These are phyloP conservation scores for Citrullus mucosospermus DNA, from an alignment of 306 rosid species.

Conservation along the genomic window DNA sequence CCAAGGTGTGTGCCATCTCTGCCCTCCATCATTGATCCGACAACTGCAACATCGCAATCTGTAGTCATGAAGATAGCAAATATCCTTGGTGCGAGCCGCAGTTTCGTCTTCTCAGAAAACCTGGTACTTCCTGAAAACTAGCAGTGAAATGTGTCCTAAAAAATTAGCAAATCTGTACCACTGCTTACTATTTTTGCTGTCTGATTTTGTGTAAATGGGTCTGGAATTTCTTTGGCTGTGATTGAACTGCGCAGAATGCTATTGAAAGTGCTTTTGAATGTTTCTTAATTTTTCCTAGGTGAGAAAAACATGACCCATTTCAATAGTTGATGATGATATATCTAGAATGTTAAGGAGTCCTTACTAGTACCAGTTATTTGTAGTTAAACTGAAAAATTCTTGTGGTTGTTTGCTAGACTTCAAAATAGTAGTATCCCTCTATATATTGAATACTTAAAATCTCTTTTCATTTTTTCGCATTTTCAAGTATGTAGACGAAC, in stretches of 20 bases:
- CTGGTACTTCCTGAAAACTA: conserved; percentile 24
- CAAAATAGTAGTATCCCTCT: neutral
- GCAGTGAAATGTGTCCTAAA: conserved; percentile 2
- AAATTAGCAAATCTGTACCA: neutral
- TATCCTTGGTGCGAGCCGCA: conserved; percentile 43
- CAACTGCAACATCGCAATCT: conserved; percentile 22
- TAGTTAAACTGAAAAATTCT: neutral
- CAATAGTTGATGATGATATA: neutral
- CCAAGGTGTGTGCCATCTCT: conserved; percentile 68
- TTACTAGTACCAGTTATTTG: neutral
- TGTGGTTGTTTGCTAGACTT: neutral
- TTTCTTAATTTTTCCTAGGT: neutral
- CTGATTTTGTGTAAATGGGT: neutral
- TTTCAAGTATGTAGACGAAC: too few species aligned
- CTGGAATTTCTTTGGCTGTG: neutral
- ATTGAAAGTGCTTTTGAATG: neutral
- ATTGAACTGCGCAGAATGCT: neutral
- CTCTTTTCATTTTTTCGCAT: too few species aligned
- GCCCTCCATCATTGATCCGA: conserved; percentile 33
- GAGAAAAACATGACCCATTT: neutral
- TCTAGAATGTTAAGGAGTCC: neutral
- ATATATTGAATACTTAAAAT: too few species aligned
- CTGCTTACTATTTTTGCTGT: neutral
- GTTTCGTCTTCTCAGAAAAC: conserved; percentile 42
- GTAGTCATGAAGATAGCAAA: conserved; percentile 41